A percentile compares a stretch with the other conserved stretches of the same genome.
phyloP scores from a whole-genome alignment of 495 filamentous ascomycete genomes.

The Aspergillus cavernicola region DNA sequence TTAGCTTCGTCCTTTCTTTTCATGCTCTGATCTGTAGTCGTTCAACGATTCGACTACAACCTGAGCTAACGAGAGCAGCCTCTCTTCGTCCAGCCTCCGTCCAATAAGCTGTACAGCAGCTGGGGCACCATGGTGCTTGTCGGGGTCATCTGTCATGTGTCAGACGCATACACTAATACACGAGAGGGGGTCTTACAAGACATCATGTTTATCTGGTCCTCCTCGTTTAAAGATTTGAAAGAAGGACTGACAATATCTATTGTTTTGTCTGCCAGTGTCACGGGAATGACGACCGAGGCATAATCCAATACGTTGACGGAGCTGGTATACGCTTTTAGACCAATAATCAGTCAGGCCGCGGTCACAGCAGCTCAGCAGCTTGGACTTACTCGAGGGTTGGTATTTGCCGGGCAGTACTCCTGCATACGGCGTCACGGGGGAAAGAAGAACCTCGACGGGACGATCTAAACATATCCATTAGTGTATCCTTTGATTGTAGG shows the following conservation, averaged over 20 bases:
- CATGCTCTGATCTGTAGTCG: conserved; percentile 1
- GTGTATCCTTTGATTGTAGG: not conserved
- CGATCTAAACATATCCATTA: not conserved
- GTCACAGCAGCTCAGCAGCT: not conserved
- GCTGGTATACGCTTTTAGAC: conserved; percentile 2
- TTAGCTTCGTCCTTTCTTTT: not conserved
- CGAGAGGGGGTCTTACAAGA: not conserved
- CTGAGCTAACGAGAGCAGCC: conserved; percentile 5
- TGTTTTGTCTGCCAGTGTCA: not conserved
- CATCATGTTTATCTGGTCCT: not conserved
- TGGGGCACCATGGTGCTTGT: conserved; percentile 6
- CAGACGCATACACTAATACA: not conserved
- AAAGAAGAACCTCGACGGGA: conserved; percentile 5
- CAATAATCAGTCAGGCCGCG: not conserved
- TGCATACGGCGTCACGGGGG: conserved; percentile 7
- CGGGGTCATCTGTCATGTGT: conserved; percentile 1
- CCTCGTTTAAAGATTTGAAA: not conserved
- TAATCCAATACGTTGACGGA: conserved; percentile 8
- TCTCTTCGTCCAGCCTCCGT: conserved; percentile 8
- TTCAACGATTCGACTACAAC: conserved; percentile 6
- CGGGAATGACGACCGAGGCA: conserved; percentile 1
- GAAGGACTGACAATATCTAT: conserved; percentile 7
- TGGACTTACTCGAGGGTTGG: conserved; percentile 2
- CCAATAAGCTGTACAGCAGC: conserved; percentile 7
- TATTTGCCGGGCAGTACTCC: conserved; percentile 6